Percentiles rank a stretch among this genome's conserved stretches.
Conservation (phyloP, 2,329 filamentous ascomycete species). For the Aspergillus ochraceus region DNA sequence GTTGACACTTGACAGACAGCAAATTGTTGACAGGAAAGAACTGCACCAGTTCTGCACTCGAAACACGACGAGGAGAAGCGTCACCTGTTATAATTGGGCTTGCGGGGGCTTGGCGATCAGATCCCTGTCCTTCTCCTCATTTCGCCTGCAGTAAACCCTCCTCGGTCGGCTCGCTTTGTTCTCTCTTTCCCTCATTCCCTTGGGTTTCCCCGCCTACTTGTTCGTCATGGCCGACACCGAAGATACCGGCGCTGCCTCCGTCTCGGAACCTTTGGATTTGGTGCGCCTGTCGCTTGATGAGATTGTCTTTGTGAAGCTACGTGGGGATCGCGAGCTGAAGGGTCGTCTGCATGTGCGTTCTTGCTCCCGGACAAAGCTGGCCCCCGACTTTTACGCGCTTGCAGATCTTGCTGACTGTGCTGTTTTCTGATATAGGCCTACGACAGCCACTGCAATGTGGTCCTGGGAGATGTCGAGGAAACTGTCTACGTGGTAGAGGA, state of each 20-base stretch:
- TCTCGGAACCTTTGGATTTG: constrained; percentile 91
- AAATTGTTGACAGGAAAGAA: too few relatives aligned
- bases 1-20: background rate
- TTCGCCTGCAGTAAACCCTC: background rate
- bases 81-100: background rate
- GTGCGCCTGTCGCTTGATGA: constrained; percentile 94
- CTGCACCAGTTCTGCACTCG: too few relatives aligned
- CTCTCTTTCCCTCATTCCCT: constrained; percentile 1
- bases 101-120: constrained; percentile 1
- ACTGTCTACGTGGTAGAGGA: constrained; percentile 94
- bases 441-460: constrained; percentile 96
- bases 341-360: constrained; percentile 83
- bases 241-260: constrained; percentile 66
- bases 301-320: constrained; percentile 93
- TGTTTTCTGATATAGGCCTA: constrained; percentile 67
- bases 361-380: background rate
- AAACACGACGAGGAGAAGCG: background rate
- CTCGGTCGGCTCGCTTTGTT: background rate
- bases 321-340: constrained; percentile 93
- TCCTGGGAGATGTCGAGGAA: constrained; percentile 94
- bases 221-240: constrained; percentile 76
- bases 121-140: constrained; percentile 12
- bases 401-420: background rate
- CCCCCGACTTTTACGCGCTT: background rate
- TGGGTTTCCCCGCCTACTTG: background rate